These are phyloP conservation scores for Arabis hirsuta DNA, from an alignment of 345 rosid genomes.

Conservation along the genomic window DNA sequence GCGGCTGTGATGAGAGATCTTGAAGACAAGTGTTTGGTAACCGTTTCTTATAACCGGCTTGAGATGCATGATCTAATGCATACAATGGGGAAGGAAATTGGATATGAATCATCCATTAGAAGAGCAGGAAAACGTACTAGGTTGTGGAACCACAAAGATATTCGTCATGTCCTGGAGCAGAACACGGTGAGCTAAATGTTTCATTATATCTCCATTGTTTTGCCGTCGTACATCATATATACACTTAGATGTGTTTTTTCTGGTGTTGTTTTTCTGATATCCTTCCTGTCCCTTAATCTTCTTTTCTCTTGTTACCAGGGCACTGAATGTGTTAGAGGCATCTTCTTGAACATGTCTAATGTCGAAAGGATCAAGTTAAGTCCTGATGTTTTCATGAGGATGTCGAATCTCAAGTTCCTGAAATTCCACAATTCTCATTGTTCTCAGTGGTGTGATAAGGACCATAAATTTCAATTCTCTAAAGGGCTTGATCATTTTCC, in stretches of 20 bases:
- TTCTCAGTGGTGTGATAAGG: constrained; percentile 11
- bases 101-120: constrained; percentile 22
- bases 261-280: neutral
- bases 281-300: neutral
- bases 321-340: constrained; percentile 41
- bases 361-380: constrained; percentile 23
- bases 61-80: constrained; percentile 49
- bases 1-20: constrained; percentile 34
- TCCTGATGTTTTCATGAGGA: constrained; percentile 31
- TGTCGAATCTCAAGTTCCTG: constrained; percentile 47
- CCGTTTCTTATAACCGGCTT: constrained; percentile 1
- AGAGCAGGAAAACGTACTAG: constrained; percentile 35
- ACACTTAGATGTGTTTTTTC: neutral
- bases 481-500: constrained; percentile 34
- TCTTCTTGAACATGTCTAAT: constrained; percentile 36
- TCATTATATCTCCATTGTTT: neutral
- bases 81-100: constrained; percentile 43
- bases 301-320: constrained; percentile 36
- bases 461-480: neutral
- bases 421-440: constrained; percentile 40
- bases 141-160: constrained; percentile 45
- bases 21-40: constrained; percentile 42
- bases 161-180: constrained; percentile 23
- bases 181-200: neutral
- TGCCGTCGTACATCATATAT: neutral